These are phyloP conservation scores for Xylaria acuta DNA, from an alignment of 495 filamentous ascomycete genomes.

Conservation along the genomic window DNA sequence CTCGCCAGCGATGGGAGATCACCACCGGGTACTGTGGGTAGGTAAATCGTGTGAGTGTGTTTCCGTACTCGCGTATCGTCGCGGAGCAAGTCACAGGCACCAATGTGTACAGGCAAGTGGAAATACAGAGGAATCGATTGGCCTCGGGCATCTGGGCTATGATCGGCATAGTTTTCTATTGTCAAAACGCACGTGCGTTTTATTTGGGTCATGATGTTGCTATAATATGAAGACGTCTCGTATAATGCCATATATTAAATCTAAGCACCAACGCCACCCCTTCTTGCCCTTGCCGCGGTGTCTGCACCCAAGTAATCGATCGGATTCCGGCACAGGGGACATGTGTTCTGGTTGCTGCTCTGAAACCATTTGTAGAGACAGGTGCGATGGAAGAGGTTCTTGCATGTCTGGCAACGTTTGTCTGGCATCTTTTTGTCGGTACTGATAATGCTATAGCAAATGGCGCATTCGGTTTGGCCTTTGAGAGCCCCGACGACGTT, in stretches of 20 bases:
- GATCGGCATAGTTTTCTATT: background rate
- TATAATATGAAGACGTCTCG: background rate
- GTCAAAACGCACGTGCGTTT: background rate
- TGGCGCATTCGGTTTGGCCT: slow-evolving; percentile 93
- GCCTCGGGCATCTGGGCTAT: background rate
- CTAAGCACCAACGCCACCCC: slow-evolving; percentile 21
- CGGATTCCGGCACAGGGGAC: slow-evolving; percentile 85
- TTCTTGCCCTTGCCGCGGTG: slow-evolving; percentile 30
- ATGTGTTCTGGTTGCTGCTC: slow-evolving; percentile 86
- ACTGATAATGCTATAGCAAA: slow-evolving; percentile 93
- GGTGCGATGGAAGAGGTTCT: slow-evolving; percentile 86
- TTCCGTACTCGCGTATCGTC: background rate
- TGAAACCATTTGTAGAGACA: slow-evolving; percentile 97
- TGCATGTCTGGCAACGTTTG: slow-evolving; percentile 91
- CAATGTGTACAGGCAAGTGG: background rate
- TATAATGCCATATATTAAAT: background rate
- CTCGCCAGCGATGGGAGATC: background rate
- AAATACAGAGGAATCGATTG: background rate
- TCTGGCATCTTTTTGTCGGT: slow-evolving; percentile 86
- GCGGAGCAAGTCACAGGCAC: background rate
- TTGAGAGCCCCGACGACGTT: slow-evolving; percentile 88
- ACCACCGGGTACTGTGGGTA: background rate
- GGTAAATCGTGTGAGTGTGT: background rate
- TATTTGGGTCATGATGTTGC: background rate
- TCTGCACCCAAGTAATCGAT: slow-evolving; percentile 67